Evolutionary conservation across 345 rosid genomes (phyloP).

Genomic region (Melastoma malabathricum): DNA sequence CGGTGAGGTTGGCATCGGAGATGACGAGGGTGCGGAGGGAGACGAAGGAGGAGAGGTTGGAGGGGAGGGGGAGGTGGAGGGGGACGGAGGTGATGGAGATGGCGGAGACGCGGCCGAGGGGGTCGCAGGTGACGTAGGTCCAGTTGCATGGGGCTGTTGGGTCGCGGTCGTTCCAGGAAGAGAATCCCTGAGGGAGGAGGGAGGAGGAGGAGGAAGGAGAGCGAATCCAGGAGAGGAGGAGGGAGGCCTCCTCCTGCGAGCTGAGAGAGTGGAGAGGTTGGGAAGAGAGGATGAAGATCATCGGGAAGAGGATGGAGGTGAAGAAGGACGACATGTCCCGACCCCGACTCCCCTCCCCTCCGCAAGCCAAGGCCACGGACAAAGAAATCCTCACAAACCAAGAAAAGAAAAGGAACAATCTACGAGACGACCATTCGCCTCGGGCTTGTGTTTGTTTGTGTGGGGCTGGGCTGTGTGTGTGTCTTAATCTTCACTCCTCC

Average conservation of each 20-base stretch:
- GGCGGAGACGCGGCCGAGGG: slow-evolving; percentile 49
- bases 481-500: too few species aligned
- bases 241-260: slow-evolving; percentile 3
- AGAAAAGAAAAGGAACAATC: too few species aligned
- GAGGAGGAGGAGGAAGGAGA: slow-evolving; percentile 20
- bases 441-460: too few species aligned
- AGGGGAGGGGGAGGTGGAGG: slow-evolving; percentile 41
- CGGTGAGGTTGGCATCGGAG: slow-evolving; percentile 63
- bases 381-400: too few species aligned
- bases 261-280: neutral
- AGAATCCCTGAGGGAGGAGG: slow-evolving; percentile 16
- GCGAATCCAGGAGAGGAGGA: slow-evolving; percentile 10
- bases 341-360: too few species aligned
- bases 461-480: too few species aligned
- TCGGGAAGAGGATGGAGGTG: slow-evolving; percentile 1
- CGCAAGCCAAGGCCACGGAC: too few species aligned
- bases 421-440: too few species aligned
- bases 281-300: slow-evolving; percentile 4
- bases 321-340: neutral
- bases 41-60: slow-evolving; percentile 40
- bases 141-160: slow-evolving; percentile 65
- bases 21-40: slow-evolving; percentile 41
- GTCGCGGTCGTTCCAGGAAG: slow-evolving; percentile 55
- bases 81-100: slow-evolving; percentile 48
- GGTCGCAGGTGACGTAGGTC: slow-evolving; percentile 63